Conservation (phyloP, 495 filamentous ascomycete genomes). For the Mytilinidion resinicola region DNA sequence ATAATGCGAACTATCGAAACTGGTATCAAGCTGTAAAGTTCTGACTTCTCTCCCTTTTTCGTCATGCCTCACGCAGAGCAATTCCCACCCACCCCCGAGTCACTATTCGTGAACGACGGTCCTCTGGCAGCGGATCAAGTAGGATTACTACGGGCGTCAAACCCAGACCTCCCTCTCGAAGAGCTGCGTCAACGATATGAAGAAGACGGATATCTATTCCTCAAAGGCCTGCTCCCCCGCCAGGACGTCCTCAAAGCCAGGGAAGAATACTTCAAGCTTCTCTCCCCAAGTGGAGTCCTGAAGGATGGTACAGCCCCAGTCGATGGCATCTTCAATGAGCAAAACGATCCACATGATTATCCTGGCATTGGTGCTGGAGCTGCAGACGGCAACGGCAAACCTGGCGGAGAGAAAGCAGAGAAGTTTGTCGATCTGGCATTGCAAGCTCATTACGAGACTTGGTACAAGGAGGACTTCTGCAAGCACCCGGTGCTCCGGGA, state of each 20-base stretch:
- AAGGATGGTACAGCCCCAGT: slow-evolving; percentile 37
- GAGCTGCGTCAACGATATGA: slow-evolving; percentile 47
- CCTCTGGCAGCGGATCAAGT: slow-evolving; percentile 45
- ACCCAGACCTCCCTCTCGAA: slow-evolving; percentile 35
- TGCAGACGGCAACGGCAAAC: slow-evolving; percentile 45
- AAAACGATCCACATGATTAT: slow-evolving; percentile 43
- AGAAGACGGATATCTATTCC: slow-evolving; percentile 55
- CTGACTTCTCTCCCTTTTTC: too few relatives aligned
- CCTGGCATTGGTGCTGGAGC: slow-evolving; percentile 53
- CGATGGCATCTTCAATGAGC: slow-evolving; percentile 46
- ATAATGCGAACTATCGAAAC: too few relatives aligned
- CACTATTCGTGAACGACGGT: slow-evolving; percentile 47
- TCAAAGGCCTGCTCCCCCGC: slow-evolving; percentile 54
- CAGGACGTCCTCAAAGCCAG: slow-evolving; percentile 51
- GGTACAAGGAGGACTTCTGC: slow-evolving; percentile 53
- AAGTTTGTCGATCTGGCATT: slow-evolving; percentile 51
- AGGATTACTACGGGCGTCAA: slow-evolving; percentile 38
- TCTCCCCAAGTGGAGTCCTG: slow-evolving; percentile 52
- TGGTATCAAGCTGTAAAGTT: too few relatives aligned
- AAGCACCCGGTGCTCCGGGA: slow-evolving; percentile 47
- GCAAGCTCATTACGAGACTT: slow-evolving; percentile 50
- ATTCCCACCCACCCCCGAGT: slow-evolving; percentile 7
- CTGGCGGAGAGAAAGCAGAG: slow-evolving; percentile 38
- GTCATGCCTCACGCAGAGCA: slow-evolving; percentile 17
- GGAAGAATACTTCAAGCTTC: slow-evolving; percentile 50